Percentiles rank a stretch among this genome's conserved stretches.
Conservation (phyloP, 257 asterid species). For the Primulina huaijiensis region DNA sequence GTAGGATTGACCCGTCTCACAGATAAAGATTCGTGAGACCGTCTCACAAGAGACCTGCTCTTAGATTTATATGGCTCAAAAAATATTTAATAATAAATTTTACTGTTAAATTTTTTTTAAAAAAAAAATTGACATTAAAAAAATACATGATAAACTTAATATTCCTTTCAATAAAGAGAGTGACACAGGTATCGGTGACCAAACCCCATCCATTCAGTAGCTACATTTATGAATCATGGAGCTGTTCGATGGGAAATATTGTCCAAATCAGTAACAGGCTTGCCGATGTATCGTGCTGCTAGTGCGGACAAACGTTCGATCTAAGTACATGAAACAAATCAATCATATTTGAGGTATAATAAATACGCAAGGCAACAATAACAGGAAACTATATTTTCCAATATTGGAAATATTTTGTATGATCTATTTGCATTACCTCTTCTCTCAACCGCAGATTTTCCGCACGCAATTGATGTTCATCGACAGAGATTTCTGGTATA, state of each 20-base stretch:
- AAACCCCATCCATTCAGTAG: neutral
- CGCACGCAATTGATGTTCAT: conserved; percentile 35
- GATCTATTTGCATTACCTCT: conserved; percentile 33
- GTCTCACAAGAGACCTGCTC: too few relatives aligned
- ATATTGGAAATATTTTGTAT: neutral
- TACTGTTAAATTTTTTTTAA: too few relatives aligned
- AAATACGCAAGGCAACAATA: too few relatives aligned
- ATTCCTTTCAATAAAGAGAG: neutral
- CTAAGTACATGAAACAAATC: conserved; percentile 14
- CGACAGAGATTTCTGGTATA: conserved; percentile 36
- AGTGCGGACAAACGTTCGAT: conserved; percentile 28
- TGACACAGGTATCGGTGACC: neutral
- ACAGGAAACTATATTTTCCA: too few relatives aligned
- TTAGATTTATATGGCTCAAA: too few relatives aligned
- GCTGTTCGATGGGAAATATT: neutral
- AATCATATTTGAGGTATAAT: too few relatives aligned
- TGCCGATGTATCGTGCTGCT: conserved; percentile 30
- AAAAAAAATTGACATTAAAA: too few relatives aligned
- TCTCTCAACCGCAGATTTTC: conserved; percentile 37
- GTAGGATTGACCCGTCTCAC: too few relatives aligned
- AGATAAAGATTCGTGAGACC: too few relatives aligned
- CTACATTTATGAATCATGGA: too few relatives aligned
- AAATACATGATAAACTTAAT: too few relatives aligned
- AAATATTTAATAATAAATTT: too few relatives aligned
- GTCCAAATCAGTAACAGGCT: conserved; percentile 17